Evolutionary conservation across 768 basidiomycete species (phyloP), one percentile per base, ranked within the genome.

Genomic region (Pluteus cervinus): DNA sequence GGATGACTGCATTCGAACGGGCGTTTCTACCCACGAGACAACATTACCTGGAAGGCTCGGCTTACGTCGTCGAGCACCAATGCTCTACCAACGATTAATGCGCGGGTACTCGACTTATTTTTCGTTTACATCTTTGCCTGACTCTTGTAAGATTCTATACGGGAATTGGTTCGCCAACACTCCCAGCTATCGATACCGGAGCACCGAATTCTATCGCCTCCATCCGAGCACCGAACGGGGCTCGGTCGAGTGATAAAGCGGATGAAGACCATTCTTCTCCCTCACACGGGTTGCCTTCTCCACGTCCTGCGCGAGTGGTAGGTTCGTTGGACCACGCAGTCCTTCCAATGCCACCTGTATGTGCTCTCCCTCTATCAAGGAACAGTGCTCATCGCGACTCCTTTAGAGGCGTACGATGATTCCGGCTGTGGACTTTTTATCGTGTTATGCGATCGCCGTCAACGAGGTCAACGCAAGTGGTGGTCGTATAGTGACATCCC

Each of bases 391-490:
- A 4, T 35, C 12, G 23, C 14, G 41, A 3, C 6, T 17, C 16
- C 29, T 29, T 6, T 47, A 90, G 86, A 75, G 85, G 43, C 85
- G 75, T 57, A 87, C 87, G 7, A 80, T 83, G 48, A 91, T 96
- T 35, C 91, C 91, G 0, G 91, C 89, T 1, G 79, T 98, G 61
- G 92, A 98, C 53, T 93, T 92, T 53, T 64, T 98, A 42, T 86
- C 85, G 1, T 89, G 88, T 43, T 97, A 96, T 58, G 93, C 91
- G 3, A 93, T 92, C 37, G 88, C 89, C 12, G 90, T 92, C 9
- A 94, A 94, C 51, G 93, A 96, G 56, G 91, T 94, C 9, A 96
- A 94, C 51, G 92, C 92, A 4, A 73, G 78, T 21, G 92, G 93
- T 0, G 93, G 93, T 0, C 73, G 93, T 22, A 94, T 98, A 36